Percentiles rank a stretch among this genome's conserved stretches.
These are phyloP conservation scores for Mycosphaerella arachidis DNA, from an alignment of 2,329 filamentous ascomycete genomes.

Conservation along the genomic window DNA sequence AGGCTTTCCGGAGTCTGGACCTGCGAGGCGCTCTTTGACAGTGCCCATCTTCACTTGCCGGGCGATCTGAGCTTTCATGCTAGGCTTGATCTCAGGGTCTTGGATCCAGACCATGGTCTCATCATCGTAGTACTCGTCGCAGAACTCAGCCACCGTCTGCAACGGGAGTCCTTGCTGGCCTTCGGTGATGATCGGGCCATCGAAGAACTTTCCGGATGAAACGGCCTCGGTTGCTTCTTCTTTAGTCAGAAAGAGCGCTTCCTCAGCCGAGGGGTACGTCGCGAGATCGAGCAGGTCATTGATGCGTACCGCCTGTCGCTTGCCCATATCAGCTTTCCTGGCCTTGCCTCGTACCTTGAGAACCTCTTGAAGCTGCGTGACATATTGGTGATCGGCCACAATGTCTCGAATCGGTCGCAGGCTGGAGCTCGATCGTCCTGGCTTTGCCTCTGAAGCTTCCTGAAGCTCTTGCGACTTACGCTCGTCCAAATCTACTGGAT, in stretches of 20 bases:
- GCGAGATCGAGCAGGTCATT: conserved; percentile 24
- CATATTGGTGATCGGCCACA: neutral
- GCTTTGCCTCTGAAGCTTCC: neutral
- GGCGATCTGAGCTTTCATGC: conserved; percentile 7
- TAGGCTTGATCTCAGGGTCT: conserved; percentile 21
- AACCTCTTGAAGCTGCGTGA: neutral
- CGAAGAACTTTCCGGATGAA: conserved; percentile 21
- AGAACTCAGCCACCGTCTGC: conserved; percentile 24
- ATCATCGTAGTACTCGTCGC: conserved; percentile 31
- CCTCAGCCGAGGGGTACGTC: conserved; percentile 15
- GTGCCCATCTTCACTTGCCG: conserved; percentile 20
- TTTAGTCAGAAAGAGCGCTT: conserved; percentile 24
- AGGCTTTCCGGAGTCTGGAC: conserved; percentile 13
- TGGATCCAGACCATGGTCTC: conserved; percentile 26
- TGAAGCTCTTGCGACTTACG: neutral
- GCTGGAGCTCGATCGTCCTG: neutral
- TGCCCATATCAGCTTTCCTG: conserved; percentile 17
- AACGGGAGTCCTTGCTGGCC: conserved; percentile 27
- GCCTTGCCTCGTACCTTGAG: neutral
- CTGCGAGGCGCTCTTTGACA: conserved; percentile 28
- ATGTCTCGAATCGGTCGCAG: neutral
- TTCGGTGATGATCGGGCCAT: conserved; percentile 26
- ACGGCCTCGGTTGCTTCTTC: conserved; percentile 23
- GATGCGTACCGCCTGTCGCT: conserved; percentile 23
- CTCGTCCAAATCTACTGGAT: neutral